Evolutionary conservation across 202 grass and related monocot genomes (phyloP), one percentile per base, ranked within the genome.

Genomic region (Hordeum pubiflorum): DNA sequence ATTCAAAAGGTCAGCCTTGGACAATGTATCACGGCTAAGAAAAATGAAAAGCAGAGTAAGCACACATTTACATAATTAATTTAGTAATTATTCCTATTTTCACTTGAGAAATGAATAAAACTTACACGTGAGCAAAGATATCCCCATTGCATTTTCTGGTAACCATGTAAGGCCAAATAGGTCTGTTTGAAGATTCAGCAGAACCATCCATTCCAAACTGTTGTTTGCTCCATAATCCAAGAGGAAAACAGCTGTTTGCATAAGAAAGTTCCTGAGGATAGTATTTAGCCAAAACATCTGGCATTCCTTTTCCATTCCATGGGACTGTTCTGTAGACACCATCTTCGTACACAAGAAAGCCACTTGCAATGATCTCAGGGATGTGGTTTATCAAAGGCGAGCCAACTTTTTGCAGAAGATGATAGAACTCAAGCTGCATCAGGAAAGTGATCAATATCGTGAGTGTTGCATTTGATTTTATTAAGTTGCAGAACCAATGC

Each of bases 41-140:
- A 79, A 76, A 38, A 37, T 54, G 6, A 40, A 75, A 24, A 77
- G 77, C 24, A 72, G 9, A 69, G 54, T 73, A 52, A 69, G 66
- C 17, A 12, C 34, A 38, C 11, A 81, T 50, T 75, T 72, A 52
- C 58, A 77, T 76, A 74, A 84, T 60, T 56, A 79, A 32, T 65
- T 57, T 58, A 15, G 60, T 17, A 82, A 52, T 44, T 52, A 29
- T 52, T 52, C n/a, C 61, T 9, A 80, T 44, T 79, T 58, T 20
- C 12, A 46, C 12, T 74, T 12, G 15, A 41, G 61, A 50, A 55
- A 72, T 59, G 40, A 70, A 85, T n/a, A 36, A 38, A 77, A 86
- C 92, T 93, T 91, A 95, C 96, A 93, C 48, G 34, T 59, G 82
- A 85, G 87, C 96, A 87, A 98, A 98, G 59, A 98, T 98, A 84